Evolutionary conservation across 202 grass and related monocot genomes (phyloP), one percentile per base, ranked within the genome.

Genomic region (Zizania palustris): DNA sequence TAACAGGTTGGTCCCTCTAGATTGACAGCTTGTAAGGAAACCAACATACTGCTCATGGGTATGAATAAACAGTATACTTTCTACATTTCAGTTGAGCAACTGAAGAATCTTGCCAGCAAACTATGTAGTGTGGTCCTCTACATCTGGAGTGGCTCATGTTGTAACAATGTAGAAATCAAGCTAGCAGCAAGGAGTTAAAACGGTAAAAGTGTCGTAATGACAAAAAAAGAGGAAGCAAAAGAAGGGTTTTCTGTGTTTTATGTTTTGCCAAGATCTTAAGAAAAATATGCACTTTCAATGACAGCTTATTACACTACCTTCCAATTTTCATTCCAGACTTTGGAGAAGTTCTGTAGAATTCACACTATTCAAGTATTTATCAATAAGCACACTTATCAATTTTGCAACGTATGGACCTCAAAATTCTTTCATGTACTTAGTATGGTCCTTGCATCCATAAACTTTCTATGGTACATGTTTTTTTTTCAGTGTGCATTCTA

Each of bases 71-170:
- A 85, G 71, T 51, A 76, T 43, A 36, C 77, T 55, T 55, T 73
- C 50, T 88, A 45, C 40, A 39, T 80, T 49, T 76, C 82, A 77
- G 86, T 81, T 81, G 43, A 72, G 82, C 77, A 72, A 76, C 86
- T 77, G 86, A 80, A 81, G 77, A 81, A 72, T 81, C 82, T 88
- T 72, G 86, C 65, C 71, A 81, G 76, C 64, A 50, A 81, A 22
- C 65, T 11, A 67, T 46, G 43, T 14, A 28, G 63, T 60, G 72
- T 88, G 72, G 82, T 88, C 86, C 82, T 77, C 38, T 67, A 13
- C n/a, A 45, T 71, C 60, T 76, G 75, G 80, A 42, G 19, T 38
- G 21, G 45, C 82, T 73, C 38, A 28, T 83, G 75, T 60, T 56
- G 63, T 37, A 59, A 38, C 71, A 66, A 76, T 76, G 36, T 72